phyloP scores from a whole-genome alignment of 768 basidiomycete species.

The Zangia roseola region DNA sequence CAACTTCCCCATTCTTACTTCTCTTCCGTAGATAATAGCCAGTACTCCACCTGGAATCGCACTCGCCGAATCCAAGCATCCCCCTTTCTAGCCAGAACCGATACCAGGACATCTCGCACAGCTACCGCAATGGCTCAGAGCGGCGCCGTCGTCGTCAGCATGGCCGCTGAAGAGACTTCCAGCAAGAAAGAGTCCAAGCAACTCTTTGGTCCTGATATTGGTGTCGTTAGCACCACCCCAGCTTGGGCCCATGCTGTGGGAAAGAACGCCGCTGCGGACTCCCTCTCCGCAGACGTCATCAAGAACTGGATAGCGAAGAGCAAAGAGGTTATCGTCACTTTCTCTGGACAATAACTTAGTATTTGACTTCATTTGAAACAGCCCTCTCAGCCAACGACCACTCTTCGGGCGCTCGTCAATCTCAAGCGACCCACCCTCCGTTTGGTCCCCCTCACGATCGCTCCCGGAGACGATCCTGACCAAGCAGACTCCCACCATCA shows the following conservation, averaged over 20 bases:
- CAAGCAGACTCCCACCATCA: conserved; percentile 53
- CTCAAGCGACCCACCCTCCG: conserved; percentile 87
- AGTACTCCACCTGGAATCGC: conserved; percentile 59
- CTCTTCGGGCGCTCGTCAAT: conserved; percentile 91
- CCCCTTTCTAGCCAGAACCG: conserved; percentile 52
- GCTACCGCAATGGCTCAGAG: conserved; percentile 51
- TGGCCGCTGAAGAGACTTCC: conserved; percentile 13
- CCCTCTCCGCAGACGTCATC: conserved; percentile 80
- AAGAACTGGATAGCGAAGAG: conserved; percentile 82
- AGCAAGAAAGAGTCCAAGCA: conserved; percentile 59
- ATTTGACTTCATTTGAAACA: conserved; percentile 31
- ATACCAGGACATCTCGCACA: conserved; percentile 46
- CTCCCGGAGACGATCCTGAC: conserved; percentile 46
- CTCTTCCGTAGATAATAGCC: conserved; percentile 40
- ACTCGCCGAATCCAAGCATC: conserved; percentile 50
- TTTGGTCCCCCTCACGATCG: conserved; percentile 58
- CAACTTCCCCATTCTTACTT: background rate
- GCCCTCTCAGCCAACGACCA: conserved; percentile 85
- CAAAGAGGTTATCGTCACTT: conserved; percentile 61
- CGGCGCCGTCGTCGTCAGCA: conserved; percentile 28
- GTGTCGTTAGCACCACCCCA: conserved; percentile 66
- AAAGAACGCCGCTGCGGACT: conserved; percentile 63
- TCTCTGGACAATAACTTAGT: background rate
- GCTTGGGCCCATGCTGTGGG: conserved; percentile 66
- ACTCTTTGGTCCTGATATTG: conserved; percentile 90